phyloP scores from a whole-genome alignment of 192 early-diverging fungal genomes.

The Lunasporangiospora selenospora region DNA sequence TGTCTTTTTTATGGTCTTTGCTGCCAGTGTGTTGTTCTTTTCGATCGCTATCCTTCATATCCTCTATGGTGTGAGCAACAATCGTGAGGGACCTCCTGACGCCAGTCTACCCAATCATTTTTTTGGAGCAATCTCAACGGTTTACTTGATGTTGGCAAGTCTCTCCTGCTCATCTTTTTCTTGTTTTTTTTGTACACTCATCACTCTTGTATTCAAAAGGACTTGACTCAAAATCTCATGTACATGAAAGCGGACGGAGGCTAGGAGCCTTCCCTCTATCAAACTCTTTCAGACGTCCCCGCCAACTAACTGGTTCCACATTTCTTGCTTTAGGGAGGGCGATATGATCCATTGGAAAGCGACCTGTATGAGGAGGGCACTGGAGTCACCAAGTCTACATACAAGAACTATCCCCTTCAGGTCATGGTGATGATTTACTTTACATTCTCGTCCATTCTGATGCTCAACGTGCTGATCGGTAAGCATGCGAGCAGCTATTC shows the following conservation, averaged over 20 bases:
- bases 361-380: neutral
- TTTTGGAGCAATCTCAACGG: neutral
- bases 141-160: conserved; percentile 22
- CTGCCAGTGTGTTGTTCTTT: conserved; percentile 9
- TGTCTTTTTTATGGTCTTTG: conserved; percentile 15
- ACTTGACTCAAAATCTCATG: too few species aligned
- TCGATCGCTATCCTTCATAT: conserved; percentile 19
- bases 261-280: too few species aligned
- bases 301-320: neutral
- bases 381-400: too few species aligned
- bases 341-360: conserved; percentile 18
- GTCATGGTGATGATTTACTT: conserved; percentile 25
- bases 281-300: neutral
- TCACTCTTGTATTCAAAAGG: too few species aligned
- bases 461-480: conserved; percentile 36
- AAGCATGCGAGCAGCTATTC: neutral
- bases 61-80: neutral
- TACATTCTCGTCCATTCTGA: conserved; percentile 23
- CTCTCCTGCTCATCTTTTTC: neutral
- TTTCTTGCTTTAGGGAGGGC: conserved; percentile 16
- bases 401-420: conserved; percentile 21
- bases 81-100: neutral
- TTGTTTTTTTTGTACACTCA: too few species aligned
- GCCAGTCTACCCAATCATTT: conserved; percentile 3
- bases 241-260: too few species aligned